phyloP scores from a whole-genome alignment of 2,329 filamentous ascomycete genomes.

The Fusarium mundagurra region DNA sequence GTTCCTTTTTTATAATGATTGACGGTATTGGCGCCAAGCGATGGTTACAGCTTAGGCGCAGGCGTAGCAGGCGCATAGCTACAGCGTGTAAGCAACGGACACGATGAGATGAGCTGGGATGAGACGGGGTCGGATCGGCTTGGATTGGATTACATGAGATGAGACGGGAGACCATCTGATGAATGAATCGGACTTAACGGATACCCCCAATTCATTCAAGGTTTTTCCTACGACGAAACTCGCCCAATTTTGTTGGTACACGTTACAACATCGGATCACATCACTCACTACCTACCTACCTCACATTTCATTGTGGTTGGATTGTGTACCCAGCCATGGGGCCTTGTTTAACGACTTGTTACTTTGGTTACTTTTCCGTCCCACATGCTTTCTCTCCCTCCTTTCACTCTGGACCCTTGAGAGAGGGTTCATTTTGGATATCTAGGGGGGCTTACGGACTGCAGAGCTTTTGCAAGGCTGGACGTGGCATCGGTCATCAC shows the following conservation, averaged over 20 bases:
- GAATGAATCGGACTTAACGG: conserved; percentile 36
- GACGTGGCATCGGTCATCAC: conserved; percentile 36
- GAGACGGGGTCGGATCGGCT: conserved; percentile 32
- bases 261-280: conserved; percentile 11
- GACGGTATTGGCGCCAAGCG: conserved; percentile 36
- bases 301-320: conserved; percentile 13
- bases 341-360: conserved; percentile 32
- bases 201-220: conserved; percentile 35
- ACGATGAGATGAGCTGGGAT: conserved; percentile 33
- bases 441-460: not conserved
- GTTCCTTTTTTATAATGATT: conserved; percentile 40
- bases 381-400: conserved; percentile 6
- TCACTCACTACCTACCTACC: conserved; percentile 11
- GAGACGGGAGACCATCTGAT: conserved; percentile 27
- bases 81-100: conserved; percentile 33
- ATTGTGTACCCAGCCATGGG: conserved; percentile 4
- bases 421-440: not conserved
- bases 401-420: not conserved
- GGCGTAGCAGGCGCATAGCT: conserved; percentile 31
- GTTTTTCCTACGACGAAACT: conserved; percentile 27
- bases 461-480: conserved; percentile 29
- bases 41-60: conserved; percentile 24
- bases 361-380: conserved; percentile 29
- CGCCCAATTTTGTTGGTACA: conserved; percentile 17
- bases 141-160: conserved; percentile 34